Evolutionary conservation across 2,329 filamentous ascomycete species (phyloP).

Genomic region (Scopulariopsis brevicaulis): DNA sequence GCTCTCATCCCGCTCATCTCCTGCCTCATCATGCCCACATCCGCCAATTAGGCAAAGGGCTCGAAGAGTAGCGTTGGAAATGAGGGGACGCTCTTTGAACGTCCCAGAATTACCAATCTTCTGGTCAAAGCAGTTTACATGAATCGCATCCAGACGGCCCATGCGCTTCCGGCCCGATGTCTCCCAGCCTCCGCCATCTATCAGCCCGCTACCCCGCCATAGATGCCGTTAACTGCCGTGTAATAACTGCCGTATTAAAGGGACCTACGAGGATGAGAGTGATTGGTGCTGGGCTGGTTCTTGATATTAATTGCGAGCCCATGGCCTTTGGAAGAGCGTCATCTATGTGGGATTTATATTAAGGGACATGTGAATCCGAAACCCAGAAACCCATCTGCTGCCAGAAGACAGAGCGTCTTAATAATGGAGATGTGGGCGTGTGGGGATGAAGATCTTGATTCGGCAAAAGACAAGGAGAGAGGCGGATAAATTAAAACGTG

Average conservation of each 20-base stretch:
- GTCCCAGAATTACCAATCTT: not conserved
- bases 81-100: not conserved
- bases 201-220: not conserved
- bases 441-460: not conserved
- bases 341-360: not conserved
- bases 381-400: not conserved
- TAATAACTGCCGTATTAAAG: slow-evolving; percentile 1
- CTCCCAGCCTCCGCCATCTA: not conserved
- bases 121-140: not conserved
- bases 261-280: not conserved
- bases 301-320: slow-evolving; percentile 1
- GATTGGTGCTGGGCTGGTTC: not conserved
- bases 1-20: not conserved
- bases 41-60: no score
- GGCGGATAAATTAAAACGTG: not conserved
- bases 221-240: no score
- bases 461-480: not conserved
- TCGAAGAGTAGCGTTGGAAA: not conserved
- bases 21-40: not conserved
- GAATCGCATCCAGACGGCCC: not conserved
- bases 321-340: not conserved
- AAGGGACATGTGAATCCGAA: no score
- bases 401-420: not conserved
- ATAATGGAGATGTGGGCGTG: not conserved
- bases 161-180: not conserved